These are phyloP conservation scores for Suillus subaureus DNA, from an alignment of 768 basidiomycete species.

Conservation along the genomic window DNA sequence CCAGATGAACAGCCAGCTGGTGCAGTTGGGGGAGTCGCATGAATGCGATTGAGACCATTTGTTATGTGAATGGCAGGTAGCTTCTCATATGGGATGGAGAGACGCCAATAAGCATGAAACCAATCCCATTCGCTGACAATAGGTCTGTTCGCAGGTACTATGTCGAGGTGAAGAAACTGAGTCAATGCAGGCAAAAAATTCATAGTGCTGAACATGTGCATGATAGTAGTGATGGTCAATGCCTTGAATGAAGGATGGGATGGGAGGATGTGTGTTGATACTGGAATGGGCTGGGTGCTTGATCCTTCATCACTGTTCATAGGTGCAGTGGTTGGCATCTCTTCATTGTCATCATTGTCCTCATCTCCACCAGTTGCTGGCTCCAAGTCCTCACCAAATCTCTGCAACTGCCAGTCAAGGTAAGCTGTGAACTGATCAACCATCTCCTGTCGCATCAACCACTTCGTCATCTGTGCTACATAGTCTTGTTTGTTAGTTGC, in stretches of 20 bases:
- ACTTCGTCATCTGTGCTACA: slow-evolving; percentile 12
- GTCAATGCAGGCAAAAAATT: background rate
- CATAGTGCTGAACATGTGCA: background rate
- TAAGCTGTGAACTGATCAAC: slow-evolving; percentile 29
- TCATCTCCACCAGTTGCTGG: background rate
- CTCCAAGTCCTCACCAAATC: background rate
- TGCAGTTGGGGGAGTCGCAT: background rate
- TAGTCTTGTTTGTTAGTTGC: background rate
- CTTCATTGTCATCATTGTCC: background rate
- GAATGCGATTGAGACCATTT: background rate
- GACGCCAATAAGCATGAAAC: background rate
- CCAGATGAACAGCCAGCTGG: background rate
- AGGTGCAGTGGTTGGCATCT: too few relatives aligned
- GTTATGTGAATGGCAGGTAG: background rate
- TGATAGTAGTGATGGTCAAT: background rate
- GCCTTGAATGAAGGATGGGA: background rate
- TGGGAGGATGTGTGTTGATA: background rate
- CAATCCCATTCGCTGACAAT: background rate
- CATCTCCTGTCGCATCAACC: slow-evolving; percentile 10
- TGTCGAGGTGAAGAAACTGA: background rate
- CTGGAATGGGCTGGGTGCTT: background rate
- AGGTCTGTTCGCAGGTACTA: background rate
- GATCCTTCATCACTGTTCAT: background rate
- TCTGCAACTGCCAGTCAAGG: slow-evolving; percentile 24
- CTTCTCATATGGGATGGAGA: background rate